Conservation (phyloP, 495 filamentous ascomycete species). For the Xylaria palmicola region DNA sequence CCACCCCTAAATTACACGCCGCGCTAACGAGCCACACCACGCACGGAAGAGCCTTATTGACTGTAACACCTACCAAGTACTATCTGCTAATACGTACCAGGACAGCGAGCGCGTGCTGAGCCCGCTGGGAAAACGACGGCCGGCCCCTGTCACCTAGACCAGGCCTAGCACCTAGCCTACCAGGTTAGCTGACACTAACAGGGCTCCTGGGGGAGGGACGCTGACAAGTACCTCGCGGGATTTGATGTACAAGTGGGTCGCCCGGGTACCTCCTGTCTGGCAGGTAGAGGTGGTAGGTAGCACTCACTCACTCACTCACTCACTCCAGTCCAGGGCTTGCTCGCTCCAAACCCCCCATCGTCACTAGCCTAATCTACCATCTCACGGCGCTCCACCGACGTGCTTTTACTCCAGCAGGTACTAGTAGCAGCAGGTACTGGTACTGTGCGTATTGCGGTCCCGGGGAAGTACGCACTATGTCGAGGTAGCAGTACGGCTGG, state of each 20-base stretch:
- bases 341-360: background rate
- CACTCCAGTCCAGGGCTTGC: too few species aligned
- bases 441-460: background rate
- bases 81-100: background rate
- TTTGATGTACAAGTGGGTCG: background rate
- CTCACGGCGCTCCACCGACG: slow-evolving; percentile 1
- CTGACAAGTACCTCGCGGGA: too few species aligned
- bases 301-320: background rate
- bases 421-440: background rate
- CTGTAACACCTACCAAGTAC: too few species aligned
- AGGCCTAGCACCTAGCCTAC: background rate
- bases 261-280: background rate
- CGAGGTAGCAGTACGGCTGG: too few species aligned
- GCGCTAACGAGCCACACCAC: slow-evolving; percentile 29
- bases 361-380: slow-evolving; percentile 10
- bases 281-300: background rate
- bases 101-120: background rate
- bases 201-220: background rate
- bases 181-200: slow-evolving; percentile 1
- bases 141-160: background rate
- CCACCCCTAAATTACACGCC: slow-evolving; percentile 28
- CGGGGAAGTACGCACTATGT: too few species aligned
- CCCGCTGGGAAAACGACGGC: background rate
- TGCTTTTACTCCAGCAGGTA: background rate
- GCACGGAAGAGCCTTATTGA: too few species aligned